phyloP scores from a whole-genome alignment of 2,329 filamentous ascomycete genomes.

The Colletotrichum limetticola region DNA sequence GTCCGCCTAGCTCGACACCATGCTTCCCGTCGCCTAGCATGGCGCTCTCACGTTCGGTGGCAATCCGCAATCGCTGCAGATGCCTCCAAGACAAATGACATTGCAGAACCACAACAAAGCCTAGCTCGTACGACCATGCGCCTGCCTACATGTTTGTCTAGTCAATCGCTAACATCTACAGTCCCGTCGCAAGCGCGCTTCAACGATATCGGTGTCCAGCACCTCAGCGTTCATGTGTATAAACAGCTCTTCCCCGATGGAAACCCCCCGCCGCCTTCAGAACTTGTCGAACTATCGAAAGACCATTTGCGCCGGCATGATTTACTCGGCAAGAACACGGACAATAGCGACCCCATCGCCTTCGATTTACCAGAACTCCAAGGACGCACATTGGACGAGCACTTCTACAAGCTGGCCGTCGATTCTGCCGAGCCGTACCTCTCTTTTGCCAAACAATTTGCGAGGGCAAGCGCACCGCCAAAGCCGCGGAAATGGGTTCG shows the following conservation, averaged over 20 bases:
- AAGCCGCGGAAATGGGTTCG: conserved; percentile 78
- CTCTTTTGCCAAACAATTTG: conserved; percentile 78
- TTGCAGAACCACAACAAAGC: conserved; percentile 38
- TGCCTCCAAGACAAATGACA: conserved; percentile 26
- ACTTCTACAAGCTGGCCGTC: conserved; percentile 88
- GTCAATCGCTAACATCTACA: conserved; percentile 38
- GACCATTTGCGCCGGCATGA: conserved; percentile 89
- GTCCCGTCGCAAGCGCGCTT: conserved; percentile 73
- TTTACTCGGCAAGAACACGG: conserved; percentile 89
- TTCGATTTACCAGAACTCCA: conserved; percentile 87
- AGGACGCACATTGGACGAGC: conserved; percentile 87
- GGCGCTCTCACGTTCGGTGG: conserved; percentile 55
- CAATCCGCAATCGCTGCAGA: conserved; percentile 49
- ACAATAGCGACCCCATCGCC: conserved; percentile 78
- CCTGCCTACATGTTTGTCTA: background rate
- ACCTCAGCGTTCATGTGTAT: conserved; percentile 86
- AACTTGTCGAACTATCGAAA: conserved; percentile 82
- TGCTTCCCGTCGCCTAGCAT: conserved; percentile 50
- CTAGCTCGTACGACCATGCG: conserved; percentile 53
- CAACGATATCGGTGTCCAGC: conserved; percentile 95
- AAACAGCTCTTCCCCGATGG: conserved; percentile 80
- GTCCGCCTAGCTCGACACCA: conserved; percentile 62
- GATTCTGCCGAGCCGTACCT: conserved; percentile 90
- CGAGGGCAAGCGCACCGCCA: conserved; percentile 66
- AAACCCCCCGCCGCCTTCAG: conserved; percentile 67